Evolutionary conservation across 306 rosid species (phyloP).

Genomic region (Quercus glauca): DNA sequence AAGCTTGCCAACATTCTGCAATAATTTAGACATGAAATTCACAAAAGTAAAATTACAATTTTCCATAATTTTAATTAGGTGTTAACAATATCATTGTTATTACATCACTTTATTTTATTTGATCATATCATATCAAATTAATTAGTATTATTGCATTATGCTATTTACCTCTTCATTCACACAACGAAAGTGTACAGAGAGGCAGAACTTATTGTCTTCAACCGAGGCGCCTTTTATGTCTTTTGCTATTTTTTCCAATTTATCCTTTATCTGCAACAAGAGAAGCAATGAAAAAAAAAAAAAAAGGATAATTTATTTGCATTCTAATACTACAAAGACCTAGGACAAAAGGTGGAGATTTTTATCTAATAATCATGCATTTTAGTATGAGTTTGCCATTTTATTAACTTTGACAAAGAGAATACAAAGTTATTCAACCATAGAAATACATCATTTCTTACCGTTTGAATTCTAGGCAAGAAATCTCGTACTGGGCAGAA

Average conservation of each 20-base stretch:
- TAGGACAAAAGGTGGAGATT: neutral
- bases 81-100: no score
- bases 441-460: no score
- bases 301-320: neutral
- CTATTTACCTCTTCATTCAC: conserved; percentile 48
- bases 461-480: no score
- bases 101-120: no score
- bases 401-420: no score
- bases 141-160: no score
- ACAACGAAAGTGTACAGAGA: conserved; percentile 45
- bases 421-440: no score
- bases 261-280: conserved; percentile 34
- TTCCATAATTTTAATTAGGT: no score
- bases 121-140: no score
- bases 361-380: no score
- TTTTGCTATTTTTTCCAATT: conserved; percentile 21
- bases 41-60: neutral
- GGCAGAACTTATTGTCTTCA: conserved; percentile 55
- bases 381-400: no score
- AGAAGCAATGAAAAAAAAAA: neutral
- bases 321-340: neutral
- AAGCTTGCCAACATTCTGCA: conserved; percentile 43
- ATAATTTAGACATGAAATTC: conserved; percentile 2
- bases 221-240: conserved; percentile 33
- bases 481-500: neutral